Conservation (phyloP, 257 asterid genomes). For the Pogostemon cablin region DNA sequence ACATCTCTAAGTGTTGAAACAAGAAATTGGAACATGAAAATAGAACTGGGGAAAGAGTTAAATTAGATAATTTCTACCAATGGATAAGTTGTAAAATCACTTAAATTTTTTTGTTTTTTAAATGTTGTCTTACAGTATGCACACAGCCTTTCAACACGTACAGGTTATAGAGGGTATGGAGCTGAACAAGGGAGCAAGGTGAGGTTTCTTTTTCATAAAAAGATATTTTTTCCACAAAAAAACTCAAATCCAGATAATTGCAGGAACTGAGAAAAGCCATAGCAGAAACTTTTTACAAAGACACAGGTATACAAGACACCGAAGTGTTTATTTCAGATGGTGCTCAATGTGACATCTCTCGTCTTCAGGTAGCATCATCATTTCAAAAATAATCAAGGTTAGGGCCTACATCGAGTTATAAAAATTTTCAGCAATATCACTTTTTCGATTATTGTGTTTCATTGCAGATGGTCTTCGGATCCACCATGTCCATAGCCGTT, state of each 20-base stretch:
- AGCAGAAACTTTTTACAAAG: constrained; percentile 58
- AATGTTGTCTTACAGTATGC: constrained; percentile 61
- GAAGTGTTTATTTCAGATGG: constrained; percentile 91
- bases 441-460: constrained; percentile 13
- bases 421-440: background rate
- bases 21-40: background rate
- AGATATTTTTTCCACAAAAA: background rate
- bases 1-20: background rate
- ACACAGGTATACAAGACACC: constrained; percentile 48
- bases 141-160: constrained; percentile 59
- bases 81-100: background rate
- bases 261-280: constrained; percentile 74
- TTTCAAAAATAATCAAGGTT: background rate
- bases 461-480: constrained; percentile 80
- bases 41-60: background rate
- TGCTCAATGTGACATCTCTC: constrained; percentile 85
- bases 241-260: constrained; percentile 1
- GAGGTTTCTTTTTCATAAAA: background rate
- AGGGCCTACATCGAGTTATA: background rate
- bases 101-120: background rate
- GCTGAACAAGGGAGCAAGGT: constrained; percentile 83
- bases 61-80: background rate
- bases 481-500: constrained; percentile 69
- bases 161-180: constrained; percentile 86
- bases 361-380: constrained; percentile 64